Conservation (phyloP, 495 filamentous ascomycete genomes). For the Penicillium subrubescens region DNA sequence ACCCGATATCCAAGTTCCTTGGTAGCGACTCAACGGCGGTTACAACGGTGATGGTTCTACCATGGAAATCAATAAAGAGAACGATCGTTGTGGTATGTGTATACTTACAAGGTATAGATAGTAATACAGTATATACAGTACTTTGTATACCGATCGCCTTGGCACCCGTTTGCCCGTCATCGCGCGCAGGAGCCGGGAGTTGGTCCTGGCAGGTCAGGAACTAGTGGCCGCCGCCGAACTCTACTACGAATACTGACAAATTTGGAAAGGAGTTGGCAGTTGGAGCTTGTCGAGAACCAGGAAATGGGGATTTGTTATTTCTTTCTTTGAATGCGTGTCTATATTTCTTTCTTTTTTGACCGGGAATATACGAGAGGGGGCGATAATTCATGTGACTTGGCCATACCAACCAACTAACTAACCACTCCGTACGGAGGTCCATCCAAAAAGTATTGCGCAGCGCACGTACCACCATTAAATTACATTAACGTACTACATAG, state of each 20-base stretch:
- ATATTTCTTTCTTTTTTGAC: background rate
- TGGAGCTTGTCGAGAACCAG: background rate
- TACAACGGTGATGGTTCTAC: background rate
- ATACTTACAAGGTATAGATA: background rate
- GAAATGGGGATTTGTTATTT: background rate
- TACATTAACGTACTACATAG: too few species aligned
- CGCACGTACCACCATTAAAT: too few species aligned
- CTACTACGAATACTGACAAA: background rate
- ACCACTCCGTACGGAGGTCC: too few species aligned
- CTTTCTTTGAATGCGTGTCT: background rate
- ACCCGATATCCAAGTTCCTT: background rate
- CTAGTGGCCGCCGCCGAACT: constrained; percentile 15
- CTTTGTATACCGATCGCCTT: constrained; percentile 5
- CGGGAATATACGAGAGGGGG: background rate
- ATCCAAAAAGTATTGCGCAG: too few species aligned
- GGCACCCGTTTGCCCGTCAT: constrained; percentile 17
- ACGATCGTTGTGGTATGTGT: too few species aligned
- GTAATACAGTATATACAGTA: background rate
- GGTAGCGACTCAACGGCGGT: background rate
- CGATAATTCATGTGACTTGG: background rate
- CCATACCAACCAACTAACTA: background rate
- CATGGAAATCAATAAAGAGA: background rate
- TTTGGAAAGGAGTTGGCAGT: background rate
- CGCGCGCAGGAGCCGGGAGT: constrained; percentile 12
- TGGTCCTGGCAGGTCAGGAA: constrained; percentile 15